Conservation (phyloP, 305 asterid species). For the Lippia alba region DNA sequence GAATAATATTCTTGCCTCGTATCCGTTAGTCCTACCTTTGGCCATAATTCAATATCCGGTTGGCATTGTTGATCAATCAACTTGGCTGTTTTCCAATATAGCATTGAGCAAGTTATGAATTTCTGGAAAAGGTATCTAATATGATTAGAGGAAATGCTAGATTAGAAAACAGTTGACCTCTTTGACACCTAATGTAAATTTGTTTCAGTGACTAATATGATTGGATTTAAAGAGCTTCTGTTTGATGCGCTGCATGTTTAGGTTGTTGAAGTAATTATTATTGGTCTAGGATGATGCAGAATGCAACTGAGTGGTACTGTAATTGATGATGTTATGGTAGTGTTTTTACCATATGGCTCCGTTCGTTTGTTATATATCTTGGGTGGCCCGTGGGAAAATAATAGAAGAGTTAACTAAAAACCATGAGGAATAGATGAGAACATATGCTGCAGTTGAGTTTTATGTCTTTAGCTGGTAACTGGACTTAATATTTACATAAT, state of each 20-base stretch:
- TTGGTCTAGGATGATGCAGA: neutral
- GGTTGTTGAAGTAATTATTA: neutral
- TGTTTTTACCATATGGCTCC: neutral
- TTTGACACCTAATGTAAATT: neutral
- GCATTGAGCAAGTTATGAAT: neutral
- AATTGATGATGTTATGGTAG: neutral
- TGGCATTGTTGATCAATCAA: slow-evolving; percentile 7
- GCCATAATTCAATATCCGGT: neutral
- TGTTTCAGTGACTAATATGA: slow-evolving; percentile 8
- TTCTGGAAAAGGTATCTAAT: no score
- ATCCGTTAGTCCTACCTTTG: slow-evolving; percentile 4
- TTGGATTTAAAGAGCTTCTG: neutral
- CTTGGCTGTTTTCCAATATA: neutral
- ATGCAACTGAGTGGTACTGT: neutral
- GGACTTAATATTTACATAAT: neutral
- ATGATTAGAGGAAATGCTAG: no score
- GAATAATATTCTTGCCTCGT: neutral
- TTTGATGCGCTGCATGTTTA: neutral
- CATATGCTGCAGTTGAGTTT: neutral
- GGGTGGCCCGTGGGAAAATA: neutral
- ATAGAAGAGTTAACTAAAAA: neutral
- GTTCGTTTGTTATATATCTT: neutral
- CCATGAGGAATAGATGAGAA: neutral
- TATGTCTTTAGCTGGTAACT: neutral
- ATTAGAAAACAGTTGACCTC: no score